These are phyloP conservation scores for Trypanosoma brucei DNA, from an alignment of 208 protist genomes.

Conservation along the genomic window DNA sequence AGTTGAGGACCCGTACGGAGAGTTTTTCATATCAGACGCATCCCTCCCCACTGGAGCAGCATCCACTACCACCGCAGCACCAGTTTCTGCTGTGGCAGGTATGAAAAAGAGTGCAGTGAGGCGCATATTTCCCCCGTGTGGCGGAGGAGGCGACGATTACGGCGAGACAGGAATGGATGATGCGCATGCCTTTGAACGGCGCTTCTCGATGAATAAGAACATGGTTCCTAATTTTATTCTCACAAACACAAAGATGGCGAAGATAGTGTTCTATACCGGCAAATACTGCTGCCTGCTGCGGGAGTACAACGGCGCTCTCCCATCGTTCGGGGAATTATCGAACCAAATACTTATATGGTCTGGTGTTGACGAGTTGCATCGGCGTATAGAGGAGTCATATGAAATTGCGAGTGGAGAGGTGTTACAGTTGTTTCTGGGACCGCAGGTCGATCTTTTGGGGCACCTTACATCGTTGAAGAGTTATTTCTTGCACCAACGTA, in stretches of 20 bases:
- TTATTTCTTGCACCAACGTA: constrained; percentile 76
- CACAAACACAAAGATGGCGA: constrained; percentile 49
- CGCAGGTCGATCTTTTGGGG: constrained; percentile 68
- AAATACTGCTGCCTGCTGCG: constrained; percentile 86
- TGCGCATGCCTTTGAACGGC: constrained; percentile 59
- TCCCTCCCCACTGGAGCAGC: neutral
- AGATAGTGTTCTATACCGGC: constrained; percentile 82
- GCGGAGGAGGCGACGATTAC: constrained; percentile 15
- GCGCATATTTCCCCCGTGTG: constrained; percentile 19
- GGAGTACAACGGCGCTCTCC: constrained; percentile 65
- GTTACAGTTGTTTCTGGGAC: constrained; percentile 68
- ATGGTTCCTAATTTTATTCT: constrained; percentile 74
- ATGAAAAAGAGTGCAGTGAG: constrained; percentile 11
- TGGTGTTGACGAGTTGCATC: constrained; percentile 59
- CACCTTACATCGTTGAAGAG: constrained; percentile 71
- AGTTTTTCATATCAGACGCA: constrained; percentile 82
- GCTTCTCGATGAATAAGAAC: constrained; percentile 81
- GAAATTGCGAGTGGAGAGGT: constrained; percentile 67
- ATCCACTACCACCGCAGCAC: constrained; percentile 1
- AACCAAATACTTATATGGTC: constrained; percentile 55
- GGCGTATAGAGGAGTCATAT: constrained; percentile 73
- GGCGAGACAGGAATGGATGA: constrained; percentile 27
- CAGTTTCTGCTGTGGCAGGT: constrained; percentile 5
- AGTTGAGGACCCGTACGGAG: constrained; percentile 74
- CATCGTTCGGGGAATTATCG: constrained; percentile 38